A percentile compares a stretch with the other conserved stretches of the same genome.
Evolutionary conservation across 1,284 basidiomycete species (phyloP).

Genomic region (Trichosporon ovoides): DNA sequence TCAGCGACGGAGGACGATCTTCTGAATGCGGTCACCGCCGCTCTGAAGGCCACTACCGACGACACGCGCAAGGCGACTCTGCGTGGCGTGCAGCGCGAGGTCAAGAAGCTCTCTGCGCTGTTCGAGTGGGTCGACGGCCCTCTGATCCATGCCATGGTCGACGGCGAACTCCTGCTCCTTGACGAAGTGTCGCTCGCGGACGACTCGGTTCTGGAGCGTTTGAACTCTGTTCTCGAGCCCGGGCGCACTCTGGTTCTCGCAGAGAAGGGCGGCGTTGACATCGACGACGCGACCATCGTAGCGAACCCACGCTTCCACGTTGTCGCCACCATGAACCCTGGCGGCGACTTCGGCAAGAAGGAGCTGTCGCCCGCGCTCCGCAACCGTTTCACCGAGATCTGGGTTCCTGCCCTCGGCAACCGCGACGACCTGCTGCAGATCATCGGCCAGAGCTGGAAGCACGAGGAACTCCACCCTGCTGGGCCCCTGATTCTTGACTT

Average conservation of each 20-base stretch:
- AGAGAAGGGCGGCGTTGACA: conserved; percentile 76
- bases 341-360: conserved; percentile 98
- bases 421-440: conserved; percentile 74
- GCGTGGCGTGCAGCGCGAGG: conserved; percentile 25
- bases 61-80: conserved; percentile 19
- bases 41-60: conserved; percentile 12
- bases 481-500: conserved; percentile 72
- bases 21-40: conserved; percentile 1
- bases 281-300: conserved; percentile 62
- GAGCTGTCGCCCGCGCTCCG: conserved; percentile 94
- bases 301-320: conserved; percentile 75
- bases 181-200: conserved; percentile 98
- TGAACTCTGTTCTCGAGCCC: conserved; percentile 95
- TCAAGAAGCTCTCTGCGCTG: conserved; percentile 60
- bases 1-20: conserved; percentile 31
- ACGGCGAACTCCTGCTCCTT: conserved; percentile 80
- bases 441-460: conserved; percentile 65
- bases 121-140: conserved; percentile 98
- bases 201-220: conserved; percentile 93
- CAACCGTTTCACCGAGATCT: conserved; percentile 98
- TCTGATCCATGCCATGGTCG: conserved; percentile 82
- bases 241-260: conserved; percentile 85
- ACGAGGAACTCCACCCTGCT: conserved; percentile 57
- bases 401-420: conserved; percentile 85
- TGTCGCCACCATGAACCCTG: conserved; percentile 98